Base-by-base conservation (phyloP, 352 stramenopile species). In the Pythium rishiriense region DNA sequence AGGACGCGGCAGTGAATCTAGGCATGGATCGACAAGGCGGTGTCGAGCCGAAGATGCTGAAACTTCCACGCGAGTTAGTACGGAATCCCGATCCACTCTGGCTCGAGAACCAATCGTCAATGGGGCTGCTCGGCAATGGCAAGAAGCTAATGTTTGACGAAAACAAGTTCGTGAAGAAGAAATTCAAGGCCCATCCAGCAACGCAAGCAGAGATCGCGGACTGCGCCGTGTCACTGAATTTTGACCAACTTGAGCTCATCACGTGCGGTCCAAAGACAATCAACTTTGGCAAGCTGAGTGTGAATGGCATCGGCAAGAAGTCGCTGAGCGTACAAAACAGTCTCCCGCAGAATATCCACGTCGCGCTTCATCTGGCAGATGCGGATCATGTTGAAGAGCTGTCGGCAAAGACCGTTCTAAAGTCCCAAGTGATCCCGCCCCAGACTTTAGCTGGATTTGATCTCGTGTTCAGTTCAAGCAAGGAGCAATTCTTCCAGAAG, bases 141-240 rank as follows among this genome's bases (percentile, higher is more conserved):
- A 85, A 82, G 15, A 88, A 85, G 28, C 25, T 65, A 0, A 73
- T 86, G 39, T 90, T 94, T 33, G 86, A 97, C 50, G 90, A 95
- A 15, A 90, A 94, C 49, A 96, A 93, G 62, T 79, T 98, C 26
- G 75, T 98, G 31, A 92, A 93, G 66, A 91, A 91, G 58, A 98
- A 98, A 43, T 98, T 96, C 72, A 98, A 98, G 54, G 9, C 80
- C 0, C 46, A 60, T 3, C 93, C 94, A 7, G 80, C 87, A 10
- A 98, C 92, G 0, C 93, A 97, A 42, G 93, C 90, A 0, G 94
- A 98, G 43, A 68, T 97, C 1, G 78, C 80, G 0, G 93, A 98
- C 51, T 98, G 94, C 51, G 63, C 56, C 0, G 39, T 73, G 3
- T 78, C 72, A 0, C 68, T 98, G 12, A 78, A 77, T 19, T 87